Conservation (phyloP, 805 yeast genomes). For the Schwanniomyces vanrijiae region DNA sequence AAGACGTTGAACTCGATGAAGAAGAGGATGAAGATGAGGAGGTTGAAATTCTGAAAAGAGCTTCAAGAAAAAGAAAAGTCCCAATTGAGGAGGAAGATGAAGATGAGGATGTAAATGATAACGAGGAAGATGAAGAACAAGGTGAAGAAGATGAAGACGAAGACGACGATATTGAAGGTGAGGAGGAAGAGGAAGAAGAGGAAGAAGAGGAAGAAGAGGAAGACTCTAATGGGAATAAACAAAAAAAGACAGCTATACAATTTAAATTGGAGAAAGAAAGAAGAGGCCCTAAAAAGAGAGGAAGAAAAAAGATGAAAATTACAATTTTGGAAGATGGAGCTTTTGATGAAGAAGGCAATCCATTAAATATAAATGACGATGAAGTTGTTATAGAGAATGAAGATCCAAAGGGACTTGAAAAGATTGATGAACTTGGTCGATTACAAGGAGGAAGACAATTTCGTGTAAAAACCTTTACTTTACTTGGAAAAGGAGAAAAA, state of each 20-base stretch:
- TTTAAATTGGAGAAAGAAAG: conserved; percentile 8
- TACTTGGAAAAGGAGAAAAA: conserved; percentile 64
- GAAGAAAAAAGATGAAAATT: conserved; percentile 42
- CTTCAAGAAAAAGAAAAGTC: conserved; percentile 13
- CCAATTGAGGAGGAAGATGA: conserved; percentile 26
- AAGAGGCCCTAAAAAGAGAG: conserved; percentile 39
- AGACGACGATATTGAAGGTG: conserved; percentile 13
- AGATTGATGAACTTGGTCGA: conserved; percentile 67
- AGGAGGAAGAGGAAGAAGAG: conserved; percentile 18
- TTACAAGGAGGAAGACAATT: conserved; percentile 72
- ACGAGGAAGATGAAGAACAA: conserved; percentile 22
- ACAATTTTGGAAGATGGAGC: conserved; percentile 39
- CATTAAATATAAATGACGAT: conserved; percentile 63
- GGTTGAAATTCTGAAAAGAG: conserved; percentile 4
- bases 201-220: conserved; percentile 26
- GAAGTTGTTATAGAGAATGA: conserved; percentile 70
- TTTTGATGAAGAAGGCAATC: conserved; percentile 68
- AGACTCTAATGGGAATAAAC: conserved; percentile 15
- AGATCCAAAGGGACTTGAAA: conserved; percentile 77
- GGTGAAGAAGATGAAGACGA: conserved; percentile 12
- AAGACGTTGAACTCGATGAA: conserved; percentile 14
- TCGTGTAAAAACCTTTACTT: conserved; percentile 67
- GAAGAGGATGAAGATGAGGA: conserved; percentile 15
- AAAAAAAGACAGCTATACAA: conserved; percentile 6
- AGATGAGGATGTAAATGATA: conserved; percentile 23